phyloP scores from a whole-genome alignment of 78 protist genomes.

The Dictyostelium capitatum region DNA sequence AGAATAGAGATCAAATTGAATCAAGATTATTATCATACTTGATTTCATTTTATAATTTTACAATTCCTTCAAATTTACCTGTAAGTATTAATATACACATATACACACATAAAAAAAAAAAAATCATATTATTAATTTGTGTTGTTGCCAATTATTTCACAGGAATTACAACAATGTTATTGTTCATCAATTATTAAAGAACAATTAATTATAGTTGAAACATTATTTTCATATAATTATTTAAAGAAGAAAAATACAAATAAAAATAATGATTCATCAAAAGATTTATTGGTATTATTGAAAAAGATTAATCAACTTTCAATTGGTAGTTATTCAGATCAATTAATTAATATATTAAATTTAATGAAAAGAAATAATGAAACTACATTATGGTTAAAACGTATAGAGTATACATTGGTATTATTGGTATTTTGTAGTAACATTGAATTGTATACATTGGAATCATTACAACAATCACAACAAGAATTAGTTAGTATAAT shows the following conservation, averaged over 20 bases:
- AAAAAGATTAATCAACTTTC: constrained; percentile 13
- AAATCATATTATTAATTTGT: too few species aligned
- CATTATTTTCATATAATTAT: constrained; percentile 31
- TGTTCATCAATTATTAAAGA: constrained; percentile 9
- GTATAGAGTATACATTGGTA: not conserved
- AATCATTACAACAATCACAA: constrained; percentile 8
- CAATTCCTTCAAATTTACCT: constrained; percentile 34
- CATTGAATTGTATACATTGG: not conserved
- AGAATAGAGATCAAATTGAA: constrained; percentile 21
- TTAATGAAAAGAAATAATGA: constrained; percentile 6
- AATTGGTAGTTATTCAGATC: constrained; percentile 1
- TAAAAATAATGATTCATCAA: not conserved
- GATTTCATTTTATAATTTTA: constrained; percentile 13
- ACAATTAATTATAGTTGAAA: constrained; percentile 13
- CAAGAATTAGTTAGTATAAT: not conserved
- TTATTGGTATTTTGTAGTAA: not conserved
- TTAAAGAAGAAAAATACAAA: not conserved
- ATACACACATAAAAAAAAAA: not conserved
- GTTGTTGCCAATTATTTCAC: too few species aligned
- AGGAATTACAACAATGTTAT: constrained; percentile 33
- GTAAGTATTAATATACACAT: not conserved
- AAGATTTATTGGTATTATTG: not conserved
- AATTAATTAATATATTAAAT: not conserved
- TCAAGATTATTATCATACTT: constrained; percentile 2
- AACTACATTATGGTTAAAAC: not conserved